These are phyloP conservation scores for Calonectria fujianensis DNA, from an alignment of 2,329 filamentous ascomycete genomes.

Conservation along the genomic window DNA sequence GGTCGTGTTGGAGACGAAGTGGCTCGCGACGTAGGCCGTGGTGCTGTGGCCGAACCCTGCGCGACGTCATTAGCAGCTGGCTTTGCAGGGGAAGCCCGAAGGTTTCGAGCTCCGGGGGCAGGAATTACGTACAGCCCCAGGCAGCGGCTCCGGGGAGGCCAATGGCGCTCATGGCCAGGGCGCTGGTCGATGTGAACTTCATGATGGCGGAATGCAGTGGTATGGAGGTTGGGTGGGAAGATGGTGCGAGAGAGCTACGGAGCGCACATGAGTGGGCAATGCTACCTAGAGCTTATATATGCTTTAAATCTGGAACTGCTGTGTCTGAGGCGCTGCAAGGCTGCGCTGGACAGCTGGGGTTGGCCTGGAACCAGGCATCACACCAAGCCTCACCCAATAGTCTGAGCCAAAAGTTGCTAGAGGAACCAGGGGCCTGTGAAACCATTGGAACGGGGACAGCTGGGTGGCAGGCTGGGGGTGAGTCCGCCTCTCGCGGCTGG, in stretches of 20 bases:
- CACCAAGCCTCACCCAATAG: conserved; percentile 34
- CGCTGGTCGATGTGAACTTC: conserved; percentile 56
- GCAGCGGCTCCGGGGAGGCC: conserved; percentile 60
- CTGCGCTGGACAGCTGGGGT: conserved; percentile 17
- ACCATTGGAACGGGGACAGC: conserved; percentile 19
- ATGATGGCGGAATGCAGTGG: conserved; percentile 48
- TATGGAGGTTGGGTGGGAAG: conserved; percentile 7
- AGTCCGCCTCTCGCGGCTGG: conserved; percentile 15
- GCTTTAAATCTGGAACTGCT: conserved; percentile 19
- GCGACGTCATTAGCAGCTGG: conserved; percentile 34
- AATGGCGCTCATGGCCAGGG: conserved; percentile 57
- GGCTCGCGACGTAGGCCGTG: conserved; percentile 77
- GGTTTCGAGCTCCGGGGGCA: neutral
- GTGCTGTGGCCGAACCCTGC: conserved; percentile 80
- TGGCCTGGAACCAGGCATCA: conserved; percentile 26
- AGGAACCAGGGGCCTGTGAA: conserved; percentile 41
- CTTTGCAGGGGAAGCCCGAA: neutral
- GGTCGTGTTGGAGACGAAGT: conserved; percentile 75
- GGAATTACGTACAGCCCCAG: conserved; percentile 64
- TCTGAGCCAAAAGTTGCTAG: conserved; percentile 42
- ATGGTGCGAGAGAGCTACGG: conserved; percentile 24
- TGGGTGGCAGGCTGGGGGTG: neutral
- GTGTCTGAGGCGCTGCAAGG: conserved; percentile 35
- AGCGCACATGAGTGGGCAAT: conserved; percentile 5
- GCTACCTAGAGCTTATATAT: conserved; percentile 31